A percentile compares a stretch with the other conserved stretches of the same genome.
Conservation (phyloP, 2,329 filamentous ascomycete genomes). For the Rosellinia necatrix region DNA sequence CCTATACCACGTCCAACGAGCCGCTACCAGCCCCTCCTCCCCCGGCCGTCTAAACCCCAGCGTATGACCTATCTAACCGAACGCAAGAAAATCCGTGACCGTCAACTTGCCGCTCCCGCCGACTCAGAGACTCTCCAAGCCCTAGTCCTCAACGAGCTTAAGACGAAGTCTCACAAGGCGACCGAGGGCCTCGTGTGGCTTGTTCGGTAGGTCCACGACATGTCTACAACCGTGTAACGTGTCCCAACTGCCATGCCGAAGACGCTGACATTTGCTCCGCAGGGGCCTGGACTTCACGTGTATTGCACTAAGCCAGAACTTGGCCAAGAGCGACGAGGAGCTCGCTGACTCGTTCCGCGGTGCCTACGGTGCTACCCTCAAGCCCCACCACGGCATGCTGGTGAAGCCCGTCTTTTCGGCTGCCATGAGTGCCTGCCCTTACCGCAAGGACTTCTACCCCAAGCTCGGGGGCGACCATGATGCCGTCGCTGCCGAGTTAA, state of each 20-base stretch:
- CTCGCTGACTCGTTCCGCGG: slow-evolving; percentile 84
- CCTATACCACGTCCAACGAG: slow-evolving; percentile 14
- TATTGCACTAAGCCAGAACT: slow-evolving; percentile 79
- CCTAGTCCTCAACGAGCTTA: slow-evolving; percentile 84
- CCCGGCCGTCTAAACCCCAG: neutral
- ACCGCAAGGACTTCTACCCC: slow-evolving; percentile 88
- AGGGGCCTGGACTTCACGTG: slow-evolving; percentile 95
- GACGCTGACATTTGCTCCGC: slow-evolving; percentile 19
- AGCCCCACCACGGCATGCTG: slow-evolving; percentile 86
- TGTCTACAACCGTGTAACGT: slow-evolving; percentile 11
- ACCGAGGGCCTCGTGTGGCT: slow-evolving; percentile 93
- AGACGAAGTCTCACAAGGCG: slow-evolving; percentile 84
- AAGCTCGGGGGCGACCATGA: slow-evolving; percentile 75
- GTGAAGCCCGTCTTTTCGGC: slow-evolving; percentile 91
- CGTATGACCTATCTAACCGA: slow-evolving; percentile 23
- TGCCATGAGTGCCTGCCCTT: slow-evolving; percentile 91
- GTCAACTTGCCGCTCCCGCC: slow-evolving; percentile 75
- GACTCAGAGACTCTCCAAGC: slow-evolving; percentile 86
- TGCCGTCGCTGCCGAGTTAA: slow-evolving; percentile 68
- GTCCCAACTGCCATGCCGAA: neutral
- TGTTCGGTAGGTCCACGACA: slow-evolving; percentile 65
- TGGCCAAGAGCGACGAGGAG: slow-evolving; percentile 70
- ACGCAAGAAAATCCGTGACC: slow-evolving; percentile 81
- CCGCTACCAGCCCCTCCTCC: neutral
- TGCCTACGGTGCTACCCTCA: slow-evolving; percentile 85